Conservation (phyloP, 1,139 yeast genomes). For the Saccharomycopsis hybrid region DNA sequence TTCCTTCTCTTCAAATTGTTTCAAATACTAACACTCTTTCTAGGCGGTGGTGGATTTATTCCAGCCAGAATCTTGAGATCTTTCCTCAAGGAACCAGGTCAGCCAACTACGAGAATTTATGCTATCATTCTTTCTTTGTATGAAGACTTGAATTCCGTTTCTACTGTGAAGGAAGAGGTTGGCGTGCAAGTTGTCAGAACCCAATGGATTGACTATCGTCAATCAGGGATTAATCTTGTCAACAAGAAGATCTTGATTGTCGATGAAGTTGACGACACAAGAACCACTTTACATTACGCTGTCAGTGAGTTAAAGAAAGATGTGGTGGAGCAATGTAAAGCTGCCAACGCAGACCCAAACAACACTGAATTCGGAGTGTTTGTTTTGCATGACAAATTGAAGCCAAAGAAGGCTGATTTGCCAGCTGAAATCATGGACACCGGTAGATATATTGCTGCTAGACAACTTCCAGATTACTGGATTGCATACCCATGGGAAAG, state of each 20-base stretch:
- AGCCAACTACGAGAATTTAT: slow-evolving; percentile 56
- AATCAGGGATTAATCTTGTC: slow-evolving; percentile 25
- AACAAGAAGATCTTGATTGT: slow-evolving; percentile 53
- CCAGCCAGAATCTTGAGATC: slow-evolving; percentile 62
- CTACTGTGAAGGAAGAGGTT: slow-evolving; percentile 39
- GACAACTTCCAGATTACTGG: slow-evolving; percentile 90
- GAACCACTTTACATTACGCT: slow-evolving; percentile 61
- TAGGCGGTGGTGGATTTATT: slow-evolving; percentile 67
- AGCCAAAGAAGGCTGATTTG: slow-evolving; percentile 46
- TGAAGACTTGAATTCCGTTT: slow-evolving; percentile 45
- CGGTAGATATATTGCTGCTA: slow-evolving; percentile 83
- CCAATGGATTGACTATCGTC: slow-evolving; percentile 63
- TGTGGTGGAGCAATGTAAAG: slow-evolving; percentile 37
- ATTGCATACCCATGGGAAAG: slow-evolving; percentile 98
- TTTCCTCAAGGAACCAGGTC: slow-evolving; percentile 47
- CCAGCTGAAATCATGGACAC: slow-evolving; percentile 57
- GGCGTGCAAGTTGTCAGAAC: slow-evolving; percentile 59
- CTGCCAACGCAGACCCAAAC: slow-evolving; percentile 30
- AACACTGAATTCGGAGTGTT: slow-evolving; percentile 47
- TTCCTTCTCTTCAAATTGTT: too few species aligned
- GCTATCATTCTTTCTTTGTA: slow-evolving; percentile 59
- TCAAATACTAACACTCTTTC: too few species aligned
- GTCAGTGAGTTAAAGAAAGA: slow-evolving; percentile 52
- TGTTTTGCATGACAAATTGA: slow-evolving; percentile 53
- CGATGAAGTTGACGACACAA: slow-evolving; percentile 66